Evolutionary conservation across 768 basidiomycete genomes (phyloP).

Genomic region (Pleurotus eryngii): DNA sequence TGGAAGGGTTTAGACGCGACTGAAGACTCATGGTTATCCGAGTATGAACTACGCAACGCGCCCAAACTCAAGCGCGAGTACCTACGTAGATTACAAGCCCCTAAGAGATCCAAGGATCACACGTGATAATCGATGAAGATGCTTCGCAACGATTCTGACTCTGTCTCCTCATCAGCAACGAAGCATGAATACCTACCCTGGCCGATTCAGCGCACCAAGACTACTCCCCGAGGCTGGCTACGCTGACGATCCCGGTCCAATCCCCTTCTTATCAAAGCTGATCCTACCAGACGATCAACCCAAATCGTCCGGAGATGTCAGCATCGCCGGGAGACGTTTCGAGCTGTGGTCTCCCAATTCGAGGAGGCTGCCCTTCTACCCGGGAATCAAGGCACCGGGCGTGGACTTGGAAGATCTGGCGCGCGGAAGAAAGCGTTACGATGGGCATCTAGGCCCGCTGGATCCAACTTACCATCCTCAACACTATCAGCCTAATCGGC

Average conservation of each 20-base stretch:
- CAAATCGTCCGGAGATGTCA: background rate
- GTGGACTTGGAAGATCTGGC: background rate
- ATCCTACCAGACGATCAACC: too few relatives aligned
- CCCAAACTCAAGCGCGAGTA: background rate
- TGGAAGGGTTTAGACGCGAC: background rate
- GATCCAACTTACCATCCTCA: background rate
- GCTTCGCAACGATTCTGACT: background rate
- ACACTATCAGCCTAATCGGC: background rate
- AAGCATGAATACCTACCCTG: too few relatives aligned
- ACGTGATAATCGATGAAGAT: background rate
- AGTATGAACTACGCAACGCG: background rate
- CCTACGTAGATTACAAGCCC: background rate
- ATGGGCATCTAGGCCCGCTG: background rate
- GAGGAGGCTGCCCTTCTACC: background rate
- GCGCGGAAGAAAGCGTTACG: background rate
- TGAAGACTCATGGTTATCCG: background rate
- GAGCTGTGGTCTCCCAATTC: background rate
- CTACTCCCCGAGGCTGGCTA: too few relatives aligned
- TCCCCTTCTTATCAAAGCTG: background rate
- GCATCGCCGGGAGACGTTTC: background rate
- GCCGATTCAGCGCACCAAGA: too few relatives aligned
- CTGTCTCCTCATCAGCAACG: background rate
- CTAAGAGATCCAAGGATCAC: background rate
- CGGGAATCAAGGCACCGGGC: background rate
- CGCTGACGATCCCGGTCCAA: background rate